Percentiles rank a stretch among this genome's conserved stretches.
Conservation (phyloP, 1,284 basidiomycete species). For the Coniophora puteana region DNA sequence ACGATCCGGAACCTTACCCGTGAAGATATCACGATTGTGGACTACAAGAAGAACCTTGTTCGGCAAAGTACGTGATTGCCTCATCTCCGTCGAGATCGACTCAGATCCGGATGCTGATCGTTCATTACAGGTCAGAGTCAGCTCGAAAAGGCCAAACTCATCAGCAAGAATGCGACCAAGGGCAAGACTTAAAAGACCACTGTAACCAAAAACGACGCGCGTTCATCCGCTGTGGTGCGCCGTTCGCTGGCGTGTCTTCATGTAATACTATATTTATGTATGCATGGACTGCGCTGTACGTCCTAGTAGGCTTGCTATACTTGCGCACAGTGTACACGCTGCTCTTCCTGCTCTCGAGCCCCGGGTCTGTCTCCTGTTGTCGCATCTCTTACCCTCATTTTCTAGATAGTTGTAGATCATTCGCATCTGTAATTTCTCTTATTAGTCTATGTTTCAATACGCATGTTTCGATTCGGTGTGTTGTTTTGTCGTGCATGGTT, state of each 20-base stretch:
- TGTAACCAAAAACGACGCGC: not conserved
- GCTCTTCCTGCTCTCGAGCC: too few relatives aligned
- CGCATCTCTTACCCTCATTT: too few relatives aligned
- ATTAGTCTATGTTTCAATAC: too few relatives aligned
- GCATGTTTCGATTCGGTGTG: too few relatives aligned
- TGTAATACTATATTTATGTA: too few relatives aligned
- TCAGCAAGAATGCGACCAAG: constrained; percentile 74
- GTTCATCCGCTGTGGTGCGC: not conserved
- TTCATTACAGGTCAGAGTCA: constrained; percentile 54
- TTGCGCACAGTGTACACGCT: too few relatives aligned
- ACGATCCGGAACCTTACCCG: constrained; percentile 92
- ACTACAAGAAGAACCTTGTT: constrained; percentile 84
- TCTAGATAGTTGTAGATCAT: too few relatives aligned
- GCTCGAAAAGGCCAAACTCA: constrained; percentile 90
- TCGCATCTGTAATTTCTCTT: too few relatives aligned
- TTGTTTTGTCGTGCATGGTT: too few relatives aligned
- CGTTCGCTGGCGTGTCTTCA: not conserved
- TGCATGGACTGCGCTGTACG: too few relatives aligned
- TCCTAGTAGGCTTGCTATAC: too few relatives aligned
- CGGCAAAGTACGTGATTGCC: constrained; percentile 52
- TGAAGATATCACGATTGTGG: constrained; percentile 84
- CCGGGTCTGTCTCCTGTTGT: too few relatives aligned
- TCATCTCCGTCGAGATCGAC: constrained; percentile 12
- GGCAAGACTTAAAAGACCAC: constrained; percentile 48
- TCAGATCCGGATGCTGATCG: constrained; percentile 12